Conservation (phyloP, 306 rosid genomes). For the Bauhinia variegata region DNA sequence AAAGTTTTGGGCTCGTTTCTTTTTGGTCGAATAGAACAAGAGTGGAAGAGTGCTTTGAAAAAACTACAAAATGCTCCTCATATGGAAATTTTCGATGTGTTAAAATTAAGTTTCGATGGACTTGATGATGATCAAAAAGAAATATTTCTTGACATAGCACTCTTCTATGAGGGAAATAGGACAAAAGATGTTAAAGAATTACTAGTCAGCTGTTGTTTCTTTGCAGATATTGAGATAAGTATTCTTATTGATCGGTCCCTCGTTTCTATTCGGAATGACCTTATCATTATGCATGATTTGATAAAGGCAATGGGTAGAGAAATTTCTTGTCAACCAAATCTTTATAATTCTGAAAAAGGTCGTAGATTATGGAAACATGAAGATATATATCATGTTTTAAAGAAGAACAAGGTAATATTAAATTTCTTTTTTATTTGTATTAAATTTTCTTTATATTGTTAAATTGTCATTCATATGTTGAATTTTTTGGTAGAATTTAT, state of each 20-base stretch:
- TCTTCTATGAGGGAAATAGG: background rate
- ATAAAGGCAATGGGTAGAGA: slow-evolving; percentile 1
- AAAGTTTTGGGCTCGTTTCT: slow-evolving; percentile 11
- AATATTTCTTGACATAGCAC: background rate
- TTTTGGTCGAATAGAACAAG: background rate
- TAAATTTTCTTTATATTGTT: no score
- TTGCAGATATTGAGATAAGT: background rate
- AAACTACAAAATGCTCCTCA: background rate
- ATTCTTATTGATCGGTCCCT: background rate
- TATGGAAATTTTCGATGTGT: background rate
- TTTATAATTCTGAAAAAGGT: background rate
- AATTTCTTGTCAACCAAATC: background rate
- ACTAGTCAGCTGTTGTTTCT: no score
- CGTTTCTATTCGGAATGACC: background rate
- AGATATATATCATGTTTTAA: background rate
- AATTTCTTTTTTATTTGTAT: no score
- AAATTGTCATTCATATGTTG: no score
- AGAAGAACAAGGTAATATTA: background rate
- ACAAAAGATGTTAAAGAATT: no score
- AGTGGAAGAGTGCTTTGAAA: slow-evolving; percentile 13
- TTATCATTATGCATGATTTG: slow-evolving; percentile 20
- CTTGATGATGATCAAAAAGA: background rate
- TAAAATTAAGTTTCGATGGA: slow-evolving; percentile 24
- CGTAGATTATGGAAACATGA: slow-evolving; percentile 23
- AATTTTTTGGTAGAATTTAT: no score